These are phyloP conservation scores for Lyophyllum shimeji DNA, from an alignment of 768 basidiomycete species.

Conservation along the genomic window DNA sequence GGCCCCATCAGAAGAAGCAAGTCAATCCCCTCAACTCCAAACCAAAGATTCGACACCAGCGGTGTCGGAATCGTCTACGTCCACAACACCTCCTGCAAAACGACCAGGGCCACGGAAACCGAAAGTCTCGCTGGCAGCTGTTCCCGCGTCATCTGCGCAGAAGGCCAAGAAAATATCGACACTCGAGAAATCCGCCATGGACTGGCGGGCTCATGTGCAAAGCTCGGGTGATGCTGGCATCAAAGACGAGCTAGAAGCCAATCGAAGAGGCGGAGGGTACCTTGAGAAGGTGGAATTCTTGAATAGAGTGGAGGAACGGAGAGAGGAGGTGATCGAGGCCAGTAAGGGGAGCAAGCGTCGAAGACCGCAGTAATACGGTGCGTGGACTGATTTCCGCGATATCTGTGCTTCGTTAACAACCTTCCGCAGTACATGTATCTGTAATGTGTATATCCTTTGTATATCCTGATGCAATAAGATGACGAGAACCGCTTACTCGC, in stretches of 20 bases:
- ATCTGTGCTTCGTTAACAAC: not conserved
- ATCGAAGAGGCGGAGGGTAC: slow-evolving; percentile 75
- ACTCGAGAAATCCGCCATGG: slow-evolving; percentile 84
- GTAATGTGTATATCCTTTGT: not conserved
- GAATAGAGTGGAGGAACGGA: slow-evolving; percentile 69
- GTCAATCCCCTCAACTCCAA: slow-evolving; percentile 2
- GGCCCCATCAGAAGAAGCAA: slow-evolving; percentile 3
- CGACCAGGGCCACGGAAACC: slow-evolving; percentile 69
- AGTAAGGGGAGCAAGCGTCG: slow-evolving; percentile 57
- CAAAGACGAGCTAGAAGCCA: slow-evolving; percentile 73
- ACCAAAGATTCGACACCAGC: slow-evolving; percentile 1
- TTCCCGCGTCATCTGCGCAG: slow-evolving; percentile 44
- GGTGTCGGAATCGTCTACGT: slow-evolving; percentile 7
- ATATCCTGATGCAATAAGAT: not conserved
- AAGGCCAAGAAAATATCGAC: slow-evolving; percentile 81
- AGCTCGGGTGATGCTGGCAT: slow-evolving; percentile 38
- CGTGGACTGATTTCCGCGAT: not conserved
- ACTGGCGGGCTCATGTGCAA: slow-evolving; percentile 73
- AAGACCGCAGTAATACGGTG: slow-evolving; percentile 22
- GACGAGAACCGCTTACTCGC: too few relatives aligned
- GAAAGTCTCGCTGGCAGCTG: slow-evolving; percentile 51
- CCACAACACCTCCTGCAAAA: slow-evolving; percentile 31
- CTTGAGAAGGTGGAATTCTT: slow-evolving; percentile 86
- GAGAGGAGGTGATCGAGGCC: slow-evolving; percentile 62
- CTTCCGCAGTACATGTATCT: not conserved